These are phyloP conservation scores for Seiridium unicorne DNA, from an alignment of 2,329 filamentous ascomycete genomes.

Conservation along the genomic window DNA sequence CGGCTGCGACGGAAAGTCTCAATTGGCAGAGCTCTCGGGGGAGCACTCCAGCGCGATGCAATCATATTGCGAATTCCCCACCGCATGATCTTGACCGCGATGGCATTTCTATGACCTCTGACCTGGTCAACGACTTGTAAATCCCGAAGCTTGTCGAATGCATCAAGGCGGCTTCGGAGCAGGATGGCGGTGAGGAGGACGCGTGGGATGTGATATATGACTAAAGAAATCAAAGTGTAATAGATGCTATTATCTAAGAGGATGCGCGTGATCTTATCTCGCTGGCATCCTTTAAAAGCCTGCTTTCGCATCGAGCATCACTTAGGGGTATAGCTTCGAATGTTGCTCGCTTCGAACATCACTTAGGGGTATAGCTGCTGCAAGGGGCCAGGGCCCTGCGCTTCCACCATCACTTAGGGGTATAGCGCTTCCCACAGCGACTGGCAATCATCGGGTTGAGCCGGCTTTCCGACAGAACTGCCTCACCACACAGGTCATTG, in stretches of 20 bases:
- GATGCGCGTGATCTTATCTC: neutral
- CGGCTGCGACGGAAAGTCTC: too few relatives aligned
- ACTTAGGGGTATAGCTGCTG: slow-evolving; percentile 2
- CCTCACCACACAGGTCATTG: neutral
- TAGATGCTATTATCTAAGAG: slow-evolving; percentile 6
- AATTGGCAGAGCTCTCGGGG: too few relatives aligned
- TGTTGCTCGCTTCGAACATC: neutral
- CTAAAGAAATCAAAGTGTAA: slow-evolving; percentile 1
- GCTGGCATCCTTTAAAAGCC: neutral
- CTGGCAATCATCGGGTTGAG: slow-evolving; percentile 7
- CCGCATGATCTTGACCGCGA: too few relatives aligned
- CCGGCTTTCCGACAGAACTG: neutral
- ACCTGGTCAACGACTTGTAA: too few relatives aligned
- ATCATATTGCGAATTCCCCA: too few relatives aligned
- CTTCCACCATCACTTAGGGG: slow-evolving; percentile 1
- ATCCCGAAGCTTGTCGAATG: too few relatives aligned
- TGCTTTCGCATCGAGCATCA: neutral
- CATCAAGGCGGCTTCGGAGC: neutral
- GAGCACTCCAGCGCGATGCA: too few relatives aligned
- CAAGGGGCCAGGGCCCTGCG: too few relatives aligned
- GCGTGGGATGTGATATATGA: slow-evolving; percentile 4
- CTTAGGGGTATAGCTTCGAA: slow-evolving; percentile 1
- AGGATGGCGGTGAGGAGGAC: neutral
- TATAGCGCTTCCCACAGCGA: neutral
- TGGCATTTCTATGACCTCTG: too few relatives aligned